These are phyloP conservation scores for Cyathus striatus DNA, from an alignment of 768 basidiomycete species.

Conservation along the genomic window DNA sequence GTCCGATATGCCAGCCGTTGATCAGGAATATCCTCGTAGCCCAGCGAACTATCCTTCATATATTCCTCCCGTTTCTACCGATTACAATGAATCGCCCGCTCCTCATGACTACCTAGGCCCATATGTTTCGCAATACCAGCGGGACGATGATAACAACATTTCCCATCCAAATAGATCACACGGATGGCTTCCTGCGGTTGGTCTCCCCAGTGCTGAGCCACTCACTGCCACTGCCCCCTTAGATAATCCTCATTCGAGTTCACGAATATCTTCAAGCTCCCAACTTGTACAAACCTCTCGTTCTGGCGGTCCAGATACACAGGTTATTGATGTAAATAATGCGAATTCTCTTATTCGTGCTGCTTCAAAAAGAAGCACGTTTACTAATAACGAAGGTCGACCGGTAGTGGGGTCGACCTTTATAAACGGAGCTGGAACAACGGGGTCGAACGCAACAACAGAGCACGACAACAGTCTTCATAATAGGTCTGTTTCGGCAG, in stretches of 20 bases:
- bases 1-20: conserved; percentile 1
- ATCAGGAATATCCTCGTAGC: neutral
- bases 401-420: conserved; percentile 36
- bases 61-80: neutral
- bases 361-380: conserved; percentile 24
- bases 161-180: conserved; percentile 18
- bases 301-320: no score
- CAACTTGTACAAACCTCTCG: no score
- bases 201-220: no score
- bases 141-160: conserved; percentile 1
- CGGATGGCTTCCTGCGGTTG: conserved; percentile 19
- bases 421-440: conserved; percentile 48
- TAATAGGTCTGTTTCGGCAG: conserved; percentile 40
- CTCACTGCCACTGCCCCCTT: no score
- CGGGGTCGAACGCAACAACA: conserved; percentile 39
- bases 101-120: neutral
- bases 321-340: neutral
- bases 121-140: neutral
- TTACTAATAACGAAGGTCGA: conserved; percentile 26
- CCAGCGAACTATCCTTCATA: neutral
- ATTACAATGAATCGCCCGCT: neutral
- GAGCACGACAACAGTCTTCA: conserved; percentile 34
- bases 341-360: conserved; percentile 13
- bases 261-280: no score
- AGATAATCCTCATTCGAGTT: no score